These are phyloP conservation scores for Aspergillus costaricaensis DNA, from an alignment of 2,329 filamentous ascomycete genomes.

Conservation along the genomic window DNA sequence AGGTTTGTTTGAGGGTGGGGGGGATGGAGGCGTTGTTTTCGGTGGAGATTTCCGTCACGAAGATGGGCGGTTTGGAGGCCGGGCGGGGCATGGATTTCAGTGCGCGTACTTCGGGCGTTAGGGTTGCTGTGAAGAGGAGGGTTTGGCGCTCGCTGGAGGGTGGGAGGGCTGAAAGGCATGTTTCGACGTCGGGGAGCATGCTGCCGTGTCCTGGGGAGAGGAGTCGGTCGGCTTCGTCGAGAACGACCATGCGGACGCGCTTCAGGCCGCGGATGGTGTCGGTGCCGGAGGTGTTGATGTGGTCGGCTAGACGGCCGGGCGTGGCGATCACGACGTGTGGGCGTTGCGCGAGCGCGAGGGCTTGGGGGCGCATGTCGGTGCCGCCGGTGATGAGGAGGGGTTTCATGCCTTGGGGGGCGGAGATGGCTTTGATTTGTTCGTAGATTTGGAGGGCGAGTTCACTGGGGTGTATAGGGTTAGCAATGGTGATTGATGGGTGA, in stretches of 20 bases:
- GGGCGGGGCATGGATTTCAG: conserved; percentile 75
- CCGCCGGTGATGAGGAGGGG: conserved; percentile 88
- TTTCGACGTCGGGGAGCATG: conserved; percentile 93
- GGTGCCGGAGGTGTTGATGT: conserved; percentile 85
- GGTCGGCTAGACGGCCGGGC: conserved; percentile 87
- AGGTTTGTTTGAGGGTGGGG: conserved; percentile 76
- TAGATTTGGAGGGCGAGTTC: conserved; percentile 95
- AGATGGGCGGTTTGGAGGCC: conserved; percentile 72
- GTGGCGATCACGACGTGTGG: conserved; percentile 95
- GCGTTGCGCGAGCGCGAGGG: conserved; percentile 75
- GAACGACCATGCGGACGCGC: conserved; percentile 79
- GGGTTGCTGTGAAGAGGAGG: conserved; percentile 90
- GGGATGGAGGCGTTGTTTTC: conserved; percentile 72
- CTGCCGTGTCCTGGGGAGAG: conserved; percentile 73
- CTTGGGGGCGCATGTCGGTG: conserved; percentile 87
- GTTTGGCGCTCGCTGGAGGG: conserved; percentile 81
- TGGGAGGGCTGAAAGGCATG: conserved; percentile 80
- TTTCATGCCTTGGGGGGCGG: conserved; percentile 82
- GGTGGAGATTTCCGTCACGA: conserved; percentile 82
- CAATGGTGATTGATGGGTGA: background rate
- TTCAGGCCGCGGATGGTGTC: conserved; percentile 83
- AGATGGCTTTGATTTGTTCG: conserved; percentile 93
- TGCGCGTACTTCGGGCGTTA: conserved; percentile 87
- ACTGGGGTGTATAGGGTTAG: conserved; percentile 42
- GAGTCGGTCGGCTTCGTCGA: conserved; percentile 93